Evolutionary conservation across 768 basidiomycete species (phyloP), one percentile per base, ranked within the genome.

Genomic region (Tylopilus rubrobrunneus): DNA sequence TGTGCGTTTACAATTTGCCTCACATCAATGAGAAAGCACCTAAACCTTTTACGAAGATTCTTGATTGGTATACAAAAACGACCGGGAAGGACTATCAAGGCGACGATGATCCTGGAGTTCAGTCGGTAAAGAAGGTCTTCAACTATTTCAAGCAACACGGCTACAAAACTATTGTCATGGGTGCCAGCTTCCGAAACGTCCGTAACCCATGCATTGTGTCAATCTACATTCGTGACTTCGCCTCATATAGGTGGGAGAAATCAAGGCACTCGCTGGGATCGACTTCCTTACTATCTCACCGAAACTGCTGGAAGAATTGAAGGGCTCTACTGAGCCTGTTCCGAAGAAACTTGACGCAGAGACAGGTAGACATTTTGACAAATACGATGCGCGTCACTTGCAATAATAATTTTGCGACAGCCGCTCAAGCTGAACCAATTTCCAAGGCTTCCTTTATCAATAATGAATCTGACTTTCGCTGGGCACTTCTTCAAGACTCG

Each of bases 151-250:
- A 97, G 79, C 93, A 95, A 71, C 86, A 97, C 76, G 79, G 78
- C 49, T 98, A 98, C 82, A 89, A 93, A 68, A 98, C 96, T 57
- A 97, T 98, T 71, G 92, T 98, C 68, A 97, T 98, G 95, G 95
- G 94, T 65, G 96, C 96, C 49, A 96, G 92, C 25, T 97, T 98
- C 92, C 87, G 96, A 66, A 98, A 97, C 77, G 86, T 93, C 49
- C 34, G 86, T 74, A 4, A 3, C 29, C 53, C 9, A 39, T 12
- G 5, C 15, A 19, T 19, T 5, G 4, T 19, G n/a, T n/a, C 39
- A 12, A 5, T 39, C 9, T n/a, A 39, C 27, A 9, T 39, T 19
- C 19, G 17, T 42, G n/a, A 44, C 14, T 3, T 48, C 25, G 37
- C 5, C 8, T 17, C 37, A 2, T 6, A n/a, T 45, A 92, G 90